These are phyloP conservation scores for Candida mesenterica DNA, from an alignment of 1,139 yeast genomes.

Conservation along the genomic window DNA sequence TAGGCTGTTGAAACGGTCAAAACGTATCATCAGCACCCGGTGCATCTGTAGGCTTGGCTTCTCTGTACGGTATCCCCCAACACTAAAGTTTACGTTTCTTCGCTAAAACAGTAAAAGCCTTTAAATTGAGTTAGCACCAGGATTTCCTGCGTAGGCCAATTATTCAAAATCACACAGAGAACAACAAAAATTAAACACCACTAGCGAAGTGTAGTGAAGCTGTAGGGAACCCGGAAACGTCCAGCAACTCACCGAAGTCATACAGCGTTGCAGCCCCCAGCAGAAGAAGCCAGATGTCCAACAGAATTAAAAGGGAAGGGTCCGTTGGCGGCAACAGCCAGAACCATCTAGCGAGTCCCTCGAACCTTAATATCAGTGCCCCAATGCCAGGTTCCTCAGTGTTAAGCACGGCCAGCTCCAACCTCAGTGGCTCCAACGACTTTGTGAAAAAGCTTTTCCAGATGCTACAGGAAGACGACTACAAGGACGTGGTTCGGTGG, in stretches of 20 bases:
- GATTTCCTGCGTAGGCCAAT: no score
- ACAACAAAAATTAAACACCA: no score
- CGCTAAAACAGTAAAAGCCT: no score
- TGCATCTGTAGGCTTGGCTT: no score
- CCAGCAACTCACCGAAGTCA: no score
- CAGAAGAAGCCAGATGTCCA: conserved; percentile 2
- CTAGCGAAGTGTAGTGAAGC: background rate
- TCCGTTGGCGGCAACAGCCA: background rate
- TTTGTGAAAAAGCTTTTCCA: conserved; percentile 74
- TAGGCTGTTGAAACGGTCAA: no score
- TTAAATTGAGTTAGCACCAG: no score
- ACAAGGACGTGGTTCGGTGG: conserved; percentile 79
- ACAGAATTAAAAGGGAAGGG: conserved; percentile 2
- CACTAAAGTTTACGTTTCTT: no score
- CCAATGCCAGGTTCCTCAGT: conserved; percentile 1
- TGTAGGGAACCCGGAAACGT: background rate
- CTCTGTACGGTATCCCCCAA: no score
- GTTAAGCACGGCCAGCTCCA: conserved; percentile 11
- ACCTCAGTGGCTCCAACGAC: conserved; percentile 55
- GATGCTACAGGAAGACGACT: conserved; percentile 81
- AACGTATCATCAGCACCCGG: no score
- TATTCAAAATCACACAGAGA: no score
- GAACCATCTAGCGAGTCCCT: background rate
- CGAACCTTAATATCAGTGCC: background rate
- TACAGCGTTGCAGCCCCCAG: no score